A percentile compares a stretch with the other conserved stretches of the same genome.
Conservation (phyloP, 371 early-diverging fungal species). For the Saksenaea vasiformis region DNA sequence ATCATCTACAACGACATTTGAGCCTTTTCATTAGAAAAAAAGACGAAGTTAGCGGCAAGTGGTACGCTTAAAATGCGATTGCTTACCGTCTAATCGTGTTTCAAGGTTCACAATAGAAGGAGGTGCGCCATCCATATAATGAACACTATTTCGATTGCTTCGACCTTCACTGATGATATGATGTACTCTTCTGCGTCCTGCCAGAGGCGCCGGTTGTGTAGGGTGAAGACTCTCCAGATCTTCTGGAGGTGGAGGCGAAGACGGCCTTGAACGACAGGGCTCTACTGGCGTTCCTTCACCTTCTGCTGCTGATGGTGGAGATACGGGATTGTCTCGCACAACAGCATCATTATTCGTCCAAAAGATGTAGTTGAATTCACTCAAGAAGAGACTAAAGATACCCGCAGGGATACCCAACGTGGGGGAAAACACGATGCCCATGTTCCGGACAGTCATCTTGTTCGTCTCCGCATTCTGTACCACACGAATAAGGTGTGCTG, state of each 20-base stretch:
- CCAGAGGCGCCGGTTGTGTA: constrained; percentile 4
- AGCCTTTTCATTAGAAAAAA: not conserved
- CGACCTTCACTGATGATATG: constrained; percentile 13
- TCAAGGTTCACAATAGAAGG: constrained; percentile 38
- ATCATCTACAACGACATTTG: constrained; percentile 2
- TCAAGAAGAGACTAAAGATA: constrained; percentile 62
- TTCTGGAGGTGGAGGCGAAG: constrained; percentile 4
- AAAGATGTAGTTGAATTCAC: constrained; percentile 64
- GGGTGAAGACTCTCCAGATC: not conserved
- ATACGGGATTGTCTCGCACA: not conserved
- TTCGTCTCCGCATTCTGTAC: constrained; percentile 57
- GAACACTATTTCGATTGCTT: constrained; percentile 48
- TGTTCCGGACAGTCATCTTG: constrained; percentile 71
- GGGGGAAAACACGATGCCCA: constrained; percentile 74
- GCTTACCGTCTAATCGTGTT: not conserved
- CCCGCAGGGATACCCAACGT: constrained; percentile 68
- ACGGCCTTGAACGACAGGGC: not conserved
- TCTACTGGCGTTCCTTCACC: not conserved
- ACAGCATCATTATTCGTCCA: constrained; percentile 16
- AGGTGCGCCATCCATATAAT: constrained; percentile 48
- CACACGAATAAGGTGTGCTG: constrained; percentile 62
- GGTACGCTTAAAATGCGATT: not conserved
- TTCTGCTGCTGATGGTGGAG: not conserved
- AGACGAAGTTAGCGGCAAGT: not conserved
- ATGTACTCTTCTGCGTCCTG: constrained; percentile 3